These are phyloP conservation scores for Boletus coccyginus DNA, from an alignment of 768 basidiomycete genomes.

Conservation along the genomic window DNA sequence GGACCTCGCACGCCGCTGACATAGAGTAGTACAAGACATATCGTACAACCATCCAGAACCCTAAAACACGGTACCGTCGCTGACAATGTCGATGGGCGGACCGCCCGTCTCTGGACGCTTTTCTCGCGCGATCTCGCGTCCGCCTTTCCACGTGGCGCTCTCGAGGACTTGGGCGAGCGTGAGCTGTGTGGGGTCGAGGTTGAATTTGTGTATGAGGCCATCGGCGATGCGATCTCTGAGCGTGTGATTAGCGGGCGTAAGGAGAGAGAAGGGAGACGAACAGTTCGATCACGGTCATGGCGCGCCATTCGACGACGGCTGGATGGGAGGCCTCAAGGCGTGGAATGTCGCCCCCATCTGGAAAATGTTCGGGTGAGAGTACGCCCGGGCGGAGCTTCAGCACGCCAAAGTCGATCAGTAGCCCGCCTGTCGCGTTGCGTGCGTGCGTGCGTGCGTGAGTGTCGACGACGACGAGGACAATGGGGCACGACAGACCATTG, in stretches of 20 bases:
- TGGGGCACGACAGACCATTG: slow-evolving; percentile 50
- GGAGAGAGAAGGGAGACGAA: slow-evolving; percentile 27
- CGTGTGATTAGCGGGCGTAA: neutral
- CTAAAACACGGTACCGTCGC: slow-evolving; percentile 81
- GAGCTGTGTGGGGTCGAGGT: slow-evolving; percentile 26
- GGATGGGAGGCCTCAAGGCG: slow-evolving; percentile 74
- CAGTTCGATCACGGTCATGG: slow-evolving; percentile 93
- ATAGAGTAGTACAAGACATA: neutral
- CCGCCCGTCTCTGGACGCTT: slow-evolving; percentile 73
- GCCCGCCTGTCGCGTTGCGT: slow-evolving; percentile 56
- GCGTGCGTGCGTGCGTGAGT: neutral
- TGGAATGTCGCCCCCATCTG: slow-evolving; percentile 42
- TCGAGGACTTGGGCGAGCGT: slow-evolving; percentile 86
- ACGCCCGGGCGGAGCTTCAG: slow-evolving; percentile 59
- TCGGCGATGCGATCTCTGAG: slow-evolving; percentile 76
- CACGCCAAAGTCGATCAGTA: slow-evolving; percentile 82
- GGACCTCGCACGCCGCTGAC: slow-evolving; percentile 40
- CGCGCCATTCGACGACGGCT: slow-evolving; percentile 94
- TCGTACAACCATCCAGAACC: too few relatives aligned
- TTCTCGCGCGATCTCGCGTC: slow-evolving; percentile 84
- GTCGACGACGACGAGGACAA: neutral
- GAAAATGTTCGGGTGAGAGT: slow-evolving; percentile 40
- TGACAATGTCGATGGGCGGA: slow-evolving; percentile 83
- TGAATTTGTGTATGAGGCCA: slow-evolving; percentile 59
- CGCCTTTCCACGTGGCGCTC: slow-evolving; percentile 96